Evolutionary conservation across 495 filamentous ascomycete genomes (phyloP).

Genomic region (Cercophora sp.): DNA sequence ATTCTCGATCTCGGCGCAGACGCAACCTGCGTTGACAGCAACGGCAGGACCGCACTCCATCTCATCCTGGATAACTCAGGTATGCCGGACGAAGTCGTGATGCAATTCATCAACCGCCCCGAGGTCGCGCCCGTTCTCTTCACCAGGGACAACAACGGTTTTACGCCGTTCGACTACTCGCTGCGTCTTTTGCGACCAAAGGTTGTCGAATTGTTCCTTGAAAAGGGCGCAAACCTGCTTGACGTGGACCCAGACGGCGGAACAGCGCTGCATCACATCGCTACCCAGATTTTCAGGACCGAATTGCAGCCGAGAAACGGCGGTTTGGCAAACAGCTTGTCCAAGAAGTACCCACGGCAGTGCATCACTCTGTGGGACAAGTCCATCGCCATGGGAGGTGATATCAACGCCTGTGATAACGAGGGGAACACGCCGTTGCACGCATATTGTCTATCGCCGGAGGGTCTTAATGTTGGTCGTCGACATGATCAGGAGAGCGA

Average conservation of each 20-base stretch:
- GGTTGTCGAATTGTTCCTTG: constrained; percentile 6
- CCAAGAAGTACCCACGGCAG: background rate
- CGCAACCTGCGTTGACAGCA: constrained; percentile 18
- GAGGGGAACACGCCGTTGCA: constrained; percentile 30
- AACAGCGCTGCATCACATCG: constrained; percentile 15
- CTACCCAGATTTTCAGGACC: background rate
- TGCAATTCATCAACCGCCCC: constrained; percentile 13
- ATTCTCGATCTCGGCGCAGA: constrained; percentile 20
- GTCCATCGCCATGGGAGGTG: background rate
- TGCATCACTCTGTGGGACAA: constrained; percentile 11
- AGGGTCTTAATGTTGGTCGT: background rate
- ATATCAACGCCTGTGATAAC: constrained; percentile 8
- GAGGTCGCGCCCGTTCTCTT: constrained; percentile 5
- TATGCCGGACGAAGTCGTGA: constrained; percentile 15
- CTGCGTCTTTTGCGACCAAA: constrained; percentile 16
- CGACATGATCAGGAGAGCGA: background rate
- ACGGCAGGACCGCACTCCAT: constrained; percentile 27
- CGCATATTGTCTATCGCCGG: constrained; percentile 12
- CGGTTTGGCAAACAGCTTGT: background rate
- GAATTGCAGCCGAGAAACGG: background rate
- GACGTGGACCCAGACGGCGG: constrained; percentile 14
- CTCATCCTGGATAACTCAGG: constrained; percentile 23
- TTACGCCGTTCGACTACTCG: constrained; percentile 24
- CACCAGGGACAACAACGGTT: constrained; percentile 10
- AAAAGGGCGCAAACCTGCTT: constrained; percentile 9